A percentile compares a stretch with the other conserved stretches of the same genome.
Conservation (phyloP, 192 early-diverging fungal genomes). For the Backusella parvicylindrica region DNA sequence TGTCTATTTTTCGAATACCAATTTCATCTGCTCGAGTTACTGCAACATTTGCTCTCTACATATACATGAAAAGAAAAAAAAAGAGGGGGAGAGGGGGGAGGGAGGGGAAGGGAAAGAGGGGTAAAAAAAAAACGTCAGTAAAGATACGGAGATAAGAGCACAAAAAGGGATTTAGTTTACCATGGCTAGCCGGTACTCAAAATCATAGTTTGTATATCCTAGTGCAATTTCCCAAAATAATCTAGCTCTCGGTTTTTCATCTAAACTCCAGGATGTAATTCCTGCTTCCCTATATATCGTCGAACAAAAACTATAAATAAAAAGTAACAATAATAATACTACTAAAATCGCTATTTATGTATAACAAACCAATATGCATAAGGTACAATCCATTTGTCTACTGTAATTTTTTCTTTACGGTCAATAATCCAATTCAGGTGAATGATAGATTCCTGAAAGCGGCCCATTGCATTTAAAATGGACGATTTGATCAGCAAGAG, state of each 20-base stretch:
- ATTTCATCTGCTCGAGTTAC: conserved; percentile 22
- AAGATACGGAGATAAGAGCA: not conserved
- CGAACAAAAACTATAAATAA: not conserved
- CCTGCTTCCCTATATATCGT: conserved; percentile 39
- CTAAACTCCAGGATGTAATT: conserved; percentile 42
- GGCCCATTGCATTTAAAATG: conserved; percentile 41
- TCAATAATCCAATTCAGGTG: conserved; percentile 51
- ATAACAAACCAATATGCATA: conserved; percentile 46
- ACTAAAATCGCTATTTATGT: not conserved
- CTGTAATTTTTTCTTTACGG: conserved; percentile 30
- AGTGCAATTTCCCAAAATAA: conserved; percentile 43
- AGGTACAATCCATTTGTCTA: conserved; percentile 49
- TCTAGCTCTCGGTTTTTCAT: conserved; percentile 29
- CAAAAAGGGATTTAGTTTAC: not conserved
- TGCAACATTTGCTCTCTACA: conserved; percentile 23
- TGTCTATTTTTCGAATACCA: conserved; percentile 1
- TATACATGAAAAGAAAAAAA: not conserved
- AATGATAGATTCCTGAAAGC: conserved; percentile 39
- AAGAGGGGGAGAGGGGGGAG: not conserved
- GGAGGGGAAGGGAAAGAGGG: not conserved
- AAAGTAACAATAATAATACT: not conserved
- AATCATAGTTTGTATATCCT: conserved; percentile 45
- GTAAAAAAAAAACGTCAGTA: not conserved
- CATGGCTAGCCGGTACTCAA: conserved; percentile 42
- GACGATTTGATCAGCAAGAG: conserved; percentile 46